phyloP scores from a whole-genome alignment of 1,284 basidiomycete genomes.

The Ustilago crameri region DNA sequence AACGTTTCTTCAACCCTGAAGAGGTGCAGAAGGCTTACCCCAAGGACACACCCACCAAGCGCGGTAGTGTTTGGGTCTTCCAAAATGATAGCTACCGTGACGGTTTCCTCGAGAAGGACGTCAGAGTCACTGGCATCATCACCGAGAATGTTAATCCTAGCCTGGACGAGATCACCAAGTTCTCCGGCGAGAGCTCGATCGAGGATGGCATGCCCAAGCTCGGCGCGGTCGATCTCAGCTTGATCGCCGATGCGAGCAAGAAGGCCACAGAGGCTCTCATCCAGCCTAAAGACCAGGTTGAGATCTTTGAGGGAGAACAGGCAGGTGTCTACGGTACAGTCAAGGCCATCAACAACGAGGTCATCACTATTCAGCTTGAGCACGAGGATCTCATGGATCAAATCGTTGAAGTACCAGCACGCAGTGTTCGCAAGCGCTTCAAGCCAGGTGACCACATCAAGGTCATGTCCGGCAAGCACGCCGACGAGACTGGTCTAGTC shows the following conservation, averaged over 20 bases:
- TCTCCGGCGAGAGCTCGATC: slow-evolving; percentile 73
- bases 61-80: slow-evolving; percentile 72
- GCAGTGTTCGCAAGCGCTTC: slow-evolving; percentile 92
- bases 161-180: slow-evolving; percentile 93
- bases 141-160: slow-evolving; percentile 93
- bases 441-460: slow-evolving; percentile 98
- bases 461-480: slow-evolving; percentile 93
- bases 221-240: slow-evolving; percentile 76
- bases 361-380: slow-evolving; percentile 80
- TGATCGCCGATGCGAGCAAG: slow-evolving; percentile 86
- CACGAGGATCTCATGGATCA: slow-evolving; percentile 85
- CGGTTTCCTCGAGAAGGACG: slow-evolving; percentile 96
- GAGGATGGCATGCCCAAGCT: slow-evolving; percentile 55
- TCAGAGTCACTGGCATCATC: slow-evolving; percentile 82
- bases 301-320: slow-evolving; percentile 97
- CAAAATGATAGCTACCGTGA: slow-evolving; percentile 92
- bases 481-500: slow-evolving; percentile 94
- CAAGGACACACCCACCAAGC: slow-evolving; percentile 72
- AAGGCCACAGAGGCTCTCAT: slow-evolving; percentile 87
- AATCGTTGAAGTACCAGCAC: slow-evolving; percentile 82
- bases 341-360: slow-evolving; percentile 85
- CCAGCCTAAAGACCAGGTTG: slow-evolving; percentile 97
- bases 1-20: slow-evolving; percentile 92
- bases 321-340: slow-evolving; percentile 91
- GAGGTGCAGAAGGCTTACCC: slow-evolving; percentile 90